A percentile compares a stretch with the other conserved stretches of the same genome.
These are phyloP conservation scores for Pichia sp. DNA, from an alignment of 1,139 yeast genomes.

Conservation along the genomic window DNA sequence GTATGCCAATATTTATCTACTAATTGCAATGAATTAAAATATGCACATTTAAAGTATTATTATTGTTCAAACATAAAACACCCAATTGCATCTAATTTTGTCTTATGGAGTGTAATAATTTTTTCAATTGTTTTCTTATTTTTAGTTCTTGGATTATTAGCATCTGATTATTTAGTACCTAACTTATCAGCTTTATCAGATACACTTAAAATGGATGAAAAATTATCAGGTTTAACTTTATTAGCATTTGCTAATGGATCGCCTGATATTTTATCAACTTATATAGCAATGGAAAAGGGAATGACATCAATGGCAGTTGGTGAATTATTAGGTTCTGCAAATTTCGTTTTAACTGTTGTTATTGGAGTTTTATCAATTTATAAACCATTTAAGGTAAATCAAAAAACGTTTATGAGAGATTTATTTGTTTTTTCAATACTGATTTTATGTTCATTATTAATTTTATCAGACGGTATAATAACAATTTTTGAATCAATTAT, in stretches of 20 bases:
- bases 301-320: constrained; percentile 79
- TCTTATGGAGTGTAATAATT: constrained; percentile 6
- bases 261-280: constrained; percentile 84
- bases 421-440: constrained; percentile 19
- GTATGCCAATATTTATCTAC: constrained; percentile 16
- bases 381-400: constrained; percentile 54
- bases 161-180: constrained; percentile 72
- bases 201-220: constrained; percentile 59
- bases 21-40: constrained; percentile 13
- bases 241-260: constrained; percentile 90
- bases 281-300: constrained; percentile 65
- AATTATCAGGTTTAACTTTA: constrained; percentile 80
- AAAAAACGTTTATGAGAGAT: constrained; percentile 40
- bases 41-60: constrained; percentile 18
- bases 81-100: constrained; percentile 8
- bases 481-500: constrained; percentile 40
- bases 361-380: constrained; percentile 69
- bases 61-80: constrained; percentile 16
- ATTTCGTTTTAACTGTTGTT: constrained; percentile 69
- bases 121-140: constrained; percentile 10
- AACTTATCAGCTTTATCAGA: constrained; percentile 60
- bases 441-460: constrained; percentile 32
- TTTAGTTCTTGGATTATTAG: constrained; percentile 55
- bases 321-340: constrained; percentile 81
- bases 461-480: constrained; percentile 46